phyloP scores from a whole-genome alignment of 2,329 filamentous ascomycete species.

The Neofusicoccum ribis region DNA sequence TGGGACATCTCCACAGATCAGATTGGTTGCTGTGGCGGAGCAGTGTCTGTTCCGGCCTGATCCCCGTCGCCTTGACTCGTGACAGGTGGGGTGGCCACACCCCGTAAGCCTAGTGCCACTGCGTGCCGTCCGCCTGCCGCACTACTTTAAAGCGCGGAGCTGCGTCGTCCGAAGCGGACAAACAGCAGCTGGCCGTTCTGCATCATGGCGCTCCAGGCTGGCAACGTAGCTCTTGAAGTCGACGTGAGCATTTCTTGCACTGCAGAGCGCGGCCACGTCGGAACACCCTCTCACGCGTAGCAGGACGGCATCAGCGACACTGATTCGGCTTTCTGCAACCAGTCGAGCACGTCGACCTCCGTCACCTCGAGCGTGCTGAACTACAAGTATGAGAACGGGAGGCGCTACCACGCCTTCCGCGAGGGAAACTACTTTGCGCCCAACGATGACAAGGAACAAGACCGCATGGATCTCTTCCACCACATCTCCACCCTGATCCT shows the following conservation, averaged over 20 bases:
- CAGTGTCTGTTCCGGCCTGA: no score
- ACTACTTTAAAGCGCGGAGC: no score
- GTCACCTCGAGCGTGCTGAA: conserved; percentile 37
- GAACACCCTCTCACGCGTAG: neutral
- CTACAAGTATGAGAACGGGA: conserved; percentile 21
- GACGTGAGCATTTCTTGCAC: neutral
- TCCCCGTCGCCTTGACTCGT: no score
- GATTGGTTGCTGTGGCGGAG: no score
- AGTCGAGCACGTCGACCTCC: conserved; percentile 29
- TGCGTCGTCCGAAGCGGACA: no score
- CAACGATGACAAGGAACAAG: conserved; percentile 41
- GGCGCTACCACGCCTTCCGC: conserved; percentile 28
- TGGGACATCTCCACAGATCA: no score
- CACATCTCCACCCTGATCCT: conserved; percentile 40
- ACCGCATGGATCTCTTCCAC: conserved; percentile 39
- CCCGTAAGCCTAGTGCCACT: no score
- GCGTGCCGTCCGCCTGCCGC: no score
- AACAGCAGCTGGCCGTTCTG: neutral
- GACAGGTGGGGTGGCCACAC: no score
- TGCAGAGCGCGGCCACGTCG: neutral
- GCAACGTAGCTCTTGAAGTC: neutral
- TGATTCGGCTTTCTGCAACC: neutral
- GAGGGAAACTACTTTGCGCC: conserved; percentile 36
- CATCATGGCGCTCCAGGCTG: neutral
- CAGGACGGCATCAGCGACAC: neutral